Evolutionary conservation across 2,329 filamentous ascomycete genomes (phyloP).

Genomic region (Coleophoma crateriformis): DNA sequence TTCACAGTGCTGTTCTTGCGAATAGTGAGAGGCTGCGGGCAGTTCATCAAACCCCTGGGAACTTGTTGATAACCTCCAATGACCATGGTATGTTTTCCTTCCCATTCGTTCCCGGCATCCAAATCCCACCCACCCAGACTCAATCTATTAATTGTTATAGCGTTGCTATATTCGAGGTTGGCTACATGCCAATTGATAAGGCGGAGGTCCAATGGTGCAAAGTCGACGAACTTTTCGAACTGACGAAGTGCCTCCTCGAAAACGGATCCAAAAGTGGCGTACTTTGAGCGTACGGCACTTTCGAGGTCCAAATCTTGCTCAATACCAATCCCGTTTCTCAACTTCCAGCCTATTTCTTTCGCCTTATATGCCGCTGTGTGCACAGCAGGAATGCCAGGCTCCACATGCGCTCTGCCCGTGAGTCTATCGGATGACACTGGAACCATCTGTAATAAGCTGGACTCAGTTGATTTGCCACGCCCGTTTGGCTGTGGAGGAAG

Average conservation of each 20-base stretch:
- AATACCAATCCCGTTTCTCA: constrained; percentile 58
- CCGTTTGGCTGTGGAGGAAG: constrained; percentile 50
- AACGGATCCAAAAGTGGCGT: constrained; percentile 80
- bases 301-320: constrained; percentile 69
- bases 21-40: constrained; percentile 72
- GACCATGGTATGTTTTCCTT: constrained; percentile 89
- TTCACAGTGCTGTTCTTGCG: constrained; percentile 68
- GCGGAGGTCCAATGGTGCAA: constrained; percentile 81
- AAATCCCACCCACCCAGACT: constrained; percentile 94
- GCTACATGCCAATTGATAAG: constrained; percentile 98
- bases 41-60: constrained; percentile 76
- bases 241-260: constrained; percentile 89
- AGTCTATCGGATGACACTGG: constrained; percentile 62
- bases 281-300: constrained; percentile 50
- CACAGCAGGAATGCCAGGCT: constrained; percentile 63
- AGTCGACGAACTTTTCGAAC: constrained; percentile 75
- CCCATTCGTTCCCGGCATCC: constrained; percentile 95
- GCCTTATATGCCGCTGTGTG: constrained; percentile 73
- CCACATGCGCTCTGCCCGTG: constrained; percentile 67
- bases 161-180: constrained; percentile 96
- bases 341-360: constrained; percentile 74
- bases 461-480: constrained; percentile 8
- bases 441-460: constrained; percentile 45
- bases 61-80: constrained; percentile 92
- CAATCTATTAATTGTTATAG: constrained; percentile 77